Evolutionary conservation across 2,329 filamentous ascomycete genomes (phyloP), one percentile per base, ranked within the genome.

Genomic region (Penicillium palitans): DNA sequence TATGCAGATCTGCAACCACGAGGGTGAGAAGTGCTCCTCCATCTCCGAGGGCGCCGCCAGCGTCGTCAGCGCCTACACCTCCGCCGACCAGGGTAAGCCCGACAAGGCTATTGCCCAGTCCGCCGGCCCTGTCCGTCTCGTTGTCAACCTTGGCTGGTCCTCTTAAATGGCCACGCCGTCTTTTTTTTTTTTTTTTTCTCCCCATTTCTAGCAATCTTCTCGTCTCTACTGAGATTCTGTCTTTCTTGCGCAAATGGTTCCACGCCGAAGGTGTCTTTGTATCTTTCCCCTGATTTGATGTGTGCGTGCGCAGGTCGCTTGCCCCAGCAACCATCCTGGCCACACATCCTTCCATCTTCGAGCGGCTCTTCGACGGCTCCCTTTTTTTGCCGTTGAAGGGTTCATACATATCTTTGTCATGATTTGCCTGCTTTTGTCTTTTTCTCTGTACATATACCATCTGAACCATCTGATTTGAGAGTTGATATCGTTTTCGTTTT

Each of bases 1-100:
- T 51, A 75, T 77, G 73, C 65, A 66, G 57, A 75, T 77, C 52
- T 76, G 72, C 58, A 61, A 66, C 52, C 66, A 68, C 62, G 19
- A 29, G 17, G 66, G 66, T 35, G 48, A 54, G 6, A 53, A 58
- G 50, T 76, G 74, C 69, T 77, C 74, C 13, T 57, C 54, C 60
- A 74, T 76, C 57, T 61, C 59, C 60, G 57, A 62, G 10, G 55
- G 61, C 39, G 63, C 69, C 17, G 47, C 33, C 44, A 42, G 35
- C 17, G 56, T 74, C 15, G 19, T 63, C 56, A 72, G 71, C 55
- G 75, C 73, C 59, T 77, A 78, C 68, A 71, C 64, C 59, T 41
- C 61, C 12, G 62, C 58, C 33, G 63, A 73, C 52, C 63, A 63
- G 46, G 68, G 60, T 55, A 61, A 66, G 51, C 59, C 69, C 51